phyloP scores from a whole-genome alignment of 306 rosid species.

The Dryas drummondii region DNA sequence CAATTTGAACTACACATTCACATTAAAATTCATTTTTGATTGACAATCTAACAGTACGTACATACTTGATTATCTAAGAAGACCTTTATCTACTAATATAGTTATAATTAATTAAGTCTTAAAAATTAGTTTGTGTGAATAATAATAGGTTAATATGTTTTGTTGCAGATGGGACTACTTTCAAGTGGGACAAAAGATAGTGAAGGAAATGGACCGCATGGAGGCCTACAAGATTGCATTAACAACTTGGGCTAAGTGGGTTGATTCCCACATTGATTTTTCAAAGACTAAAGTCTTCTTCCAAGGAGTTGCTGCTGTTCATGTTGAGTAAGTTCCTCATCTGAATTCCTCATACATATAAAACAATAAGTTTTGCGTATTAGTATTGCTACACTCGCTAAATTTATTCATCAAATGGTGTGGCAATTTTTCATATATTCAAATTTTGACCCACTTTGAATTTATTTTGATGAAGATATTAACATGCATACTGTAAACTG shows the following conservation, averaged over 20 bases:
- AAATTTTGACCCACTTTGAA: no score
- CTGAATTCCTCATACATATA: neutral
- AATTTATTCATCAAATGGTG: no score
- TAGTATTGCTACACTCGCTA: no score
- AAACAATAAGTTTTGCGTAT: neutral
- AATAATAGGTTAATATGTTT: neutral
- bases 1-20: neutral
- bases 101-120: neutral
- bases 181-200: constrained; percentile 46
- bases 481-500: no score
- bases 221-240: constrained; percentile 65
- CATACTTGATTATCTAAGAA: neutral
- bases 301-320: constrained; percentile 73
- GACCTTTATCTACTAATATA: neutral
- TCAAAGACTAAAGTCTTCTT: constrained; percentile 59
- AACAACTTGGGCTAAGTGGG: constrained; percentile 70
- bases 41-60: neutral
- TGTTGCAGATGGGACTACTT: constrained; percentile 61
- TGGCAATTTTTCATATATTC: no score
- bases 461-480: no score
- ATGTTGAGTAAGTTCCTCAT: constrained; percentile 43
- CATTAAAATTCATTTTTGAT: neutral
- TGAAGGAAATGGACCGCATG: constrained; percentile 59
- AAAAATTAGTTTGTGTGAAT: neutral
- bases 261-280: constrained; percentile 60